These are phyloP conservation scores for Lophiostoma macrostomum DNA, from an alignment of 495 filamentous ascomycete genomes.

Conservation along the genomic window DNA sequence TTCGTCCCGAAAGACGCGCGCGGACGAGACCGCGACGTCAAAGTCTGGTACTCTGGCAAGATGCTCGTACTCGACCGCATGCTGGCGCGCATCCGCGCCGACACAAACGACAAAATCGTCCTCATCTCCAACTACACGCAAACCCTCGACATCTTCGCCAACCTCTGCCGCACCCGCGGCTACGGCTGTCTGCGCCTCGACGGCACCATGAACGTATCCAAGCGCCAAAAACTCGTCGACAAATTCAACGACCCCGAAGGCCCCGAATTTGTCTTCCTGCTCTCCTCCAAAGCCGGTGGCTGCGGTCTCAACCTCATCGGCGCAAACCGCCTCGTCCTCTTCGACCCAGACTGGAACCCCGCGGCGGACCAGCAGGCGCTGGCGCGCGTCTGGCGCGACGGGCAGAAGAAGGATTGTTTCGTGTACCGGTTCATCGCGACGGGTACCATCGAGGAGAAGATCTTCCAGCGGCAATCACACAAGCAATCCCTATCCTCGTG, in stretches of 20 bases:
- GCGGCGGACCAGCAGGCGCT: constrained; percentile 97
- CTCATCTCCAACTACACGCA: constrained; percentile 98
- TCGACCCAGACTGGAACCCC: constrained; percentile 99
- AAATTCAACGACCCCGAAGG: constrained; percentile 96
- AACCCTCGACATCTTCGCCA: constrained; percentile 92
- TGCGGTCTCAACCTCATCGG: constrained; percentile 97
- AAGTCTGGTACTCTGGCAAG: constrained; percentile 95
- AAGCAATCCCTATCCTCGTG: constrained; percentile 95
- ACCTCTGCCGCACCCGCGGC: constrained; percentile 75
- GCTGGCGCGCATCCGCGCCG: constrained; percentile 91
- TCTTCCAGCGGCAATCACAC: constrained; percentile 97
- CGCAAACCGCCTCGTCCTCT: constrained; percentile 92
- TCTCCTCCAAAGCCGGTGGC: constrained; percentile 94
- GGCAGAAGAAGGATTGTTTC: constrained; percentile 98
- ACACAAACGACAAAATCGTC: constrained; percentile 99
- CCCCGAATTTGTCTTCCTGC: constrained; percentile 86
- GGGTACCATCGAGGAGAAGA: constrained; percentile 98
- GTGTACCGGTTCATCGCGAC: constrained; percentile 99
- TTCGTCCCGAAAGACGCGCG: constrained; percentile 83
- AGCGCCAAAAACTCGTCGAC: constrained; percentile 94
- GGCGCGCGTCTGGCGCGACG: constrained; percentile 96
- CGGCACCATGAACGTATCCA: constrained; percentile 95
- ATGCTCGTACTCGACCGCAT: constrained; percentile 98
- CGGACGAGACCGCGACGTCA: constrained; percentile 87
- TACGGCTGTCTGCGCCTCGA: constrained; percentile 91